Evolutionary conservation across 2,329 filamentous ascomycete genomes (phyloP).

Genomic region (Colletotrichum sp.): DNA sequence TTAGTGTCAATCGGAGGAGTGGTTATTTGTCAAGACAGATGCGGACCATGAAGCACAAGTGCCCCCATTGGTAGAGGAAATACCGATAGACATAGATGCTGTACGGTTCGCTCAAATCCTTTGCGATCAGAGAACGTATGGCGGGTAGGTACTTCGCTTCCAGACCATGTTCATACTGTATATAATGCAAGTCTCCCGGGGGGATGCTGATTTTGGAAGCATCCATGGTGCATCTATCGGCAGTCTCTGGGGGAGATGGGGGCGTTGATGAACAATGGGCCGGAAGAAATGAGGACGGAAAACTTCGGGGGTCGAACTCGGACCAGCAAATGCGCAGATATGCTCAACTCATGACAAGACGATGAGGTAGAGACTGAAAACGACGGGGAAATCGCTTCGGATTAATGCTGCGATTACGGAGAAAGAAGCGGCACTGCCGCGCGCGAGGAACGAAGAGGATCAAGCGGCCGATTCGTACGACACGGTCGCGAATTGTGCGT

Average conservation of each 20-base stretch:
- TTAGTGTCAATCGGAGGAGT: background rate
- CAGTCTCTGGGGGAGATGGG: background rate
- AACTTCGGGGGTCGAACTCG: background rate
- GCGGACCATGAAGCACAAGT: constrained; percentile 91
- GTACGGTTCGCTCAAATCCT: constrained; percentile 96
- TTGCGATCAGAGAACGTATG: constrained; percentile 92
- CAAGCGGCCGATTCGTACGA: background rate
- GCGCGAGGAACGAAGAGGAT: background rate
- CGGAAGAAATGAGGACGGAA: background rate
- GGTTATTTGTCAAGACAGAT: background rate
- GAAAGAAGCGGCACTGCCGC: constrained; percentile 1
- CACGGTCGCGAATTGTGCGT: background rate
- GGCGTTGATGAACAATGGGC: background rate
- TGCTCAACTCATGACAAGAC: constrained; percentile 18
- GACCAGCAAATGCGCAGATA: background rate
- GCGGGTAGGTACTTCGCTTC: constrained; percentile 76
- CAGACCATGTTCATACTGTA: constrained; percentile 66
- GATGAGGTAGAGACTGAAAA: background rate
- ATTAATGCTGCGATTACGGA: background rate
- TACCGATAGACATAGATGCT: constrained; percentile 99
- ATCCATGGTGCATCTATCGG: constrained; percentile 34
- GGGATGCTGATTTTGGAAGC: constrained; percentile 36
- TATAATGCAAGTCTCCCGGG: constrained; percentile 58
- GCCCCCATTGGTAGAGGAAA: constrained; percentile 96
- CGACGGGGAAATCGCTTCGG: background rate